Conservation (phyloP, 169 alveolate genomes). For the Eimeria praecox region DNA sequence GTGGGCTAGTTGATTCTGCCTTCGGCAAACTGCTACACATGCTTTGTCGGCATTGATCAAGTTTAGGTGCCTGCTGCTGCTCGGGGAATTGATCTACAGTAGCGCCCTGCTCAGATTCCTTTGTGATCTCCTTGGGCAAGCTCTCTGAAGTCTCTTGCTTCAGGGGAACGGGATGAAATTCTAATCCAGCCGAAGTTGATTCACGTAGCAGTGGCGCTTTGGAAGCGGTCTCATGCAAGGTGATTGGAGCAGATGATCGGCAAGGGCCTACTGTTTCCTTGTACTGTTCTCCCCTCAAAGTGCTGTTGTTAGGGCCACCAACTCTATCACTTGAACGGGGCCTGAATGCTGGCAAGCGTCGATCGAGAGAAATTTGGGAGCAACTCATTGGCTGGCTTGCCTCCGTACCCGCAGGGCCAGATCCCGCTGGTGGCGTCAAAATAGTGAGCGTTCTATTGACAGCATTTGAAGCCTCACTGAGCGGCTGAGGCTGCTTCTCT, state of each 20-base stretch:
- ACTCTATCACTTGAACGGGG: neutral
- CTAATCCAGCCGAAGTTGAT: neutral
- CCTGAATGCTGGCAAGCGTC: neutral
- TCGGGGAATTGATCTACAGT: neutral
- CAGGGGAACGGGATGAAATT: neutral
- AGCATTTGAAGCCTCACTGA: neutral
- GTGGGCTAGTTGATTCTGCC: neutral
- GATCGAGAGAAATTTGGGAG: neutral
- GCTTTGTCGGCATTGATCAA: neutral
- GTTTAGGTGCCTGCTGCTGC: neutral
- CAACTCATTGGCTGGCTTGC: neutral
- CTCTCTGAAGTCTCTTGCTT: neutral
- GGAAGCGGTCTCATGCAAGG: neutral
- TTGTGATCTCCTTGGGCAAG: neutral
- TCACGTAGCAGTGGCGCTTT: neutral
- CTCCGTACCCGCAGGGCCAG: neutral
- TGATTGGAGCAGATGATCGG: neutral
- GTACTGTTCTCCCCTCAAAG: neutral
- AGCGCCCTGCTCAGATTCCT: neutral
- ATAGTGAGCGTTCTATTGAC: neutral
- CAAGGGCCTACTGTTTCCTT: neutral
- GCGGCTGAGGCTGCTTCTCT: neutral
- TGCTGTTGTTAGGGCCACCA: neutral
- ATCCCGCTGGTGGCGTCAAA: neutral
- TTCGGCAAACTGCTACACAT: neutral